Evolutionary conservation across 2,329 filamentous ascomycete genomes (phyloP).

Genomic region (Xylaria sp.): DNA sequence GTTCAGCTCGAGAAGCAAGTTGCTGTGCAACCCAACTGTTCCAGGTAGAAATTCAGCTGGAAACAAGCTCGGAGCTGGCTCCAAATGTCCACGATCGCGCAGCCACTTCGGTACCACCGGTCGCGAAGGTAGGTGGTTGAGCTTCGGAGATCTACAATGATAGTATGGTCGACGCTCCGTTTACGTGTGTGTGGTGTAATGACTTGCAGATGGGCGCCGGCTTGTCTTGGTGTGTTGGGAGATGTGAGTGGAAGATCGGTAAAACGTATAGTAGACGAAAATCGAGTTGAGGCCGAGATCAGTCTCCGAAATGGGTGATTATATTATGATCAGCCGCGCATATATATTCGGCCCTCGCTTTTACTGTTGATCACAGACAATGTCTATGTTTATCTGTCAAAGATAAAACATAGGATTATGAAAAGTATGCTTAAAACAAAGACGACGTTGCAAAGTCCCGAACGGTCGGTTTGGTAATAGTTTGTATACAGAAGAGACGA

Average conservation of each 20-base stretch:
- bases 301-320: background rate
- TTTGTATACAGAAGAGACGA: background rate
- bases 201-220: constrained; percentile 29
- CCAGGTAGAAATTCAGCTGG: constrained; percentile 25
- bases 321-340: background rate
- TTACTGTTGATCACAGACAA: background rate
- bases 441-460: no score
- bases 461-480: background rate
- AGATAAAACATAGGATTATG: background rate
- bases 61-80: constrained; percentile 1
- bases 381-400: background rate
- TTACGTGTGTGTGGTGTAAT: constrained; percentile 13
- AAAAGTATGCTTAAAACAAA: no score
- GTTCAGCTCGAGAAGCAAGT: constrained; percentile 12
- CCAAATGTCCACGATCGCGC: constrained; percentile 11
- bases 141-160: no score
- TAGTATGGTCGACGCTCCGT: no score
- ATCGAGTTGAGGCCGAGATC: background rate
- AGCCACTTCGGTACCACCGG: constrained; percentile 13
- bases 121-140: no score
- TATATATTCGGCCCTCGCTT: background rate
- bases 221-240: constrained; percentile 16
- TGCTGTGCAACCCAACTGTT: background rate
- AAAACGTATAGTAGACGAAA: background rate
- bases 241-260: background rate